Conservation (phyloP, 805 yeast species). For the Limtongozyma cylindracea region DNA sequence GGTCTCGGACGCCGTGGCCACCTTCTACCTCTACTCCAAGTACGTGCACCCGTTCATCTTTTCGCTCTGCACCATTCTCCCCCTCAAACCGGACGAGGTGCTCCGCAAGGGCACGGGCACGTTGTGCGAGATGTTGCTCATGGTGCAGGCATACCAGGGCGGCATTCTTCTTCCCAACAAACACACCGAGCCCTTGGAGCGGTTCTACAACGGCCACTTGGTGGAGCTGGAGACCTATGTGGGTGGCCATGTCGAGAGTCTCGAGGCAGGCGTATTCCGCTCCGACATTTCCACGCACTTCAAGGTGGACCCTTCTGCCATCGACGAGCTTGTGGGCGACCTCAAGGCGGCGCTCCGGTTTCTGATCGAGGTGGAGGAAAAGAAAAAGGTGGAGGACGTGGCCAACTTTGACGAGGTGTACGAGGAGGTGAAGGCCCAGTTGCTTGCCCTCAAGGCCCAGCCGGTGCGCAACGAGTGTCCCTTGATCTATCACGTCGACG, state of each 20-base stretch:
- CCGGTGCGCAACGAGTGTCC: constrained; percentile 61
- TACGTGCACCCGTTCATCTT: constrained; percentile 94
- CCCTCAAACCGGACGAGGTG: constrained; percentile 90
- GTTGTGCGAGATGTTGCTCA: constrained; percentile 85
- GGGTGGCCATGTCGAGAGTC: constrained; percentile 95
- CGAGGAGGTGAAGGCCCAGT: constrained; percentile 21
- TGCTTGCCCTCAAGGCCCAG: constrained; percentile 30
- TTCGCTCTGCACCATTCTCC: constrained; percentile 86
- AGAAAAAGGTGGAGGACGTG: constrained; percentile 49
- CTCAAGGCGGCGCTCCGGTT: constrained; percentile 59
- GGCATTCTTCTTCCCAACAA: constrained; percentile 75
- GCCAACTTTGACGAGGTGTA: constrained; percentile 59
- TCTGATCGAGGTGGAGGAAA: constrained; percentile 62
- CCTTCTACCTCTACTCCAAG: constrained; percentile 85
- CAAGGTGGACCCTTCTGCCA: constrained; percentile 53
- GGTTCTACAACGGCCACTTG: constrained; percentile 86
- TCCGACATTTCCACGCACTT: constrained; percentile 64
- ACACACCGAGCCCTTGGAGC: constrained; percentile 79
- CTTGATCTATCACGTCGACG: constrained; percentile 89
- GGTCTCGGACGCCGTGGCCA: constrained; percentile 98
- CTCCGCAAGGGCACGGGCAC: constrained; percentile 96
- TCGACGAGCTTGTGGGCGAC: constrained; percentile 56
- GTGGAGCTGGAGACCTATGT: constrained; percentile 92
- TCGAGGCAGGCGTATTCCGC: constrained; percentile 95
- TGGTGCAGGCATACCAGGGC: constrained; percentile 81